These are phyloP conservation scores for Prunus kanzakura DNA, from an alignment of 306 rosid genomes.

Conservation along the genomic window DNA sequence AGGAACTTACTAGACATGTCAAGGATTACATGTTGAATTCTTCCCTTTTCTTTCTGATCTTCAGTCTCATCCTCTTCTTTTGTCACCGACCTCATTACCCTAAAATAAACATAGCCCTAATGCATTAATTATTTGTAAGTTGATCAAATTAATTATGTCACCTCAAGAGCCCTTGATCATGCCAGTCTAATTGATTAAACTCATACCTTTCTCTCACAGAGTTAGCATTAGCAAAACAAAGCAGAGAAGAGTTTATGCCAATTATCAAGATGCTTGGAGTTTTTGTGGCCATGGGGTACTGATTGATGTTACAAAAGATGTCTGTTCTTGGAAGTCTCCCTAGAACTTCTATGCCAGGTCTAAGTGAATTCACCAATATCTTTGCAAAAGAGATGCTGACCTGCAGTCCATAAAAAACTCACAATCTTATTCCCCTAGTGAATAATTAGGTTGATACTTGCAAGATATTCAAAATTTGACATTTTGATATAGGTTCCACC, in stretches of 20 bases:
- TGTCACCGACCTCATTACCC: constrained; percentile 54
- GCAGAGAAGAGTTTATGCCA: constrained; percentile 67
- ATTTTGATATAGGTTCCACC: background rate
- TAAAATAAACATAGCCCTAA: constrained; percentile 14
- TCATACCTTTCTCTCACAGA: constrained; percentile 69
- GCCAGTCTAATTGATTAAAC: background rate
- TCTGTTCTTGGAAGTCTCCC: constrained; percentile 78
- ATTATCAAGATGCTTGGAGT: constrained; percentile 56
- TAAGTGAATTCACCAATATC: constrained; percentile 59
- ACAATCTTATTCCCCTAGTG: background rate
- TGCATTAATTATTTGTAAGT: background rate
- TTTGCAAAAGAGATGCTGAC: constrained; percentile 74
- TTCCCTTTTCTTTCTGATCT: constrained; percentile 34
- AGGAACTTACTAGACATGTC: constrained; percentile 77
- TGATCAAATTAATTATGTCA: background rate
- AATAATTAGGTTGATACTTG: background rate
- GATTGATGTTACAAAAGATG: constrained; percentile 55
- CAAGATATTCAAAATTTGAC: background rate
- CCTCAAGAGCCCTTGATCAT: background rate
- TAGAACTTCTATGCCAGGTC: constrained; percentile 69
- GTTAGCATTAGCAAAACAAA: constrained; percentile 86
- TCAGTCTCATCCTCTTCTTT: constrained; percentile 40
- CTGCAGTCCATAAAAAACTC: constrained; percentile 37
- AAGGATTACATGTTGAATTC: constrained; percentile 47
- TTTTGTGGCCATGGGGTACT: constrained; percentile 76